Conservation (phyloP, 2,329 filamentous ascomycete genomes). For the Chrysoporthe austroafricana region DNA sequence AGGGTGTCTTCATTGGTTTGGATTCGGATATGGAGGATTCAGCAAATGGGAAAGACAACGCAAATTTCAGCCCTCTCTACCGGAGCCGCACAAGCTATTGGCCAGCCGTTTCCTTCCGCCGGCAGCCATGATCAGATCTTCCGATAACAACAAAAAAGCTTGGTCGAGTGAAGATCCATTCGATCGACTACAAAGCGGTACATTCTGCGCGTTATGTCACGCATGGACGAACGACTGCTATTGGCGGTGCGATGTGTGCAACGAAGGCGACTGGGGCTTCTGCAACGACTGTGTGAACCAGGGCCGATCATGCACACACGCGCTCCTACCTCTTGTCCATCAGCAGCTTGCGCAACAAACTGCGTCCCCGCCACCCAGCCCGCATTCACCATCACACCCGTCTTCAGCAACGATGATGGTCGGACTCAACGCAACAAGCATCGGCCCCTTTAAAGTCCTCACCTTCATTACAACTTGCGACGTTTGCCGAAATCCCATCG, state of each 20-base stretch:
- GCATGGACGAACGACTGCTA: constrained; percentile 80
- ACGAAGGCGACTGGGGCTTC: constrained; percentile 93
- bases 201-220: constrained; percentile 80
- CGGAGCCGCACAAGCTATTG: constrained; percentile 61
- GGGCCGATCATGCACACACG: constrained; percentile 79
- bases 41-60: constrained; percentile 64
- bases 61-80: constrained; percentile 44
- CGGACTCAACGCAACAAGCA: constrained; percentile 49
- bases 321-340: constrained; percentile 76
- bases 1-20: constrained; percentile 86
- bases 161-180: constrained; percentile 70
- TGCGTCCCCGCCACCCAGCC: constrained; percentile 43
- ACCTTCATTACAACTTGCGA: constrained; percentile 79
- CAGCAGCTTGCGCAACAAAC: constrained; percentile 42
- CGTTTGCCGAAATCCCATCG: constrained; percentile 74
- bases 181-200: constrained; percentile 72
- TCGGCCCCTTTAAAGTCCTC: constrained; percentile 67
- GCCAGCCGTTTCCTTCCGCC: constrained; percentile 61
- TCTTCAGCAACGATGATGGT: constrained; percentile 52
- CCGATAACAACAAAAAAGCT: constrained; percentile 59
- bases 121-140: constrained; percentile 49
- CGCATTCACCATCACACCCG: constrained; percentile 48
- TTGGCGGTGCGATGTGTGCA: constrained; percentile 87
- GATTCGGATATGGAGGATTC: constrained; percentile 77
- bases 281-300: constrained; percentile 87